Evolutionary conservation across 2,329 filamentous ascomycete species (phyloP).

Genomic region (Spiromastix sp.): DNA sequence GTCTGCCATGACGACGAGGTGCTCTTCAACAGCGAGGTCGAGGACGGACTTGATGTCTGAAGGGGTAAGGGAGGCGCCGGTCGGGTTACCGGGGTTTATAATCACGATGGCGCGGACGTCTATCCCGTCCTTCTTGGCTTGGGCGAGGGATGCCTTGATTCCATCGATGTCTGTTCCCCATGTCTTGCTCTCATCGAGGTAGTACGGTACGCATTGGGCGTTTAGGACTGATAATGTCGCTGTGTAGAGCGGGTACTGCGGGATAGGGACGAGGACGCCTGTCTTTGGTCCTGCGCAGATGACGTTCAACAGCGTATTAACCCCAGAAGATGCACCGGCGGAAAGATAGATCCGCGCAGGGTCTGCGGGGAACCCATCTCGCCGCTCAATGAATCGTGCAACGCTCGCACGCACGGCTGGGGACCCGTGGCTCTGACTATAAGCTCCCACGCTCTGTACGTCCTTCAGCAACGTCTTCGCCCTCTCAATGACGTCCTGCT

Average conservation of each 20-base stretch:
- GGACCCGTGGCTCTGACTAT: constrained; percentile 87
- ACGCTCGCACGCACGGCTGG: constrained; percentile 80
- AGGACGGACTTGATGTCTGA: constrained; percentile 77
- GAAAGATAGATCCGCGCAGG: constrained; percentile 80
- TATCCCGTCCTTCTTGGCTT: constrained; percentile 64
- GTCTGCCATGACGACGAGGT: constrained; percentile 83
- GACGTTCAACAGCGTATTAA: constrained; percentile 84
- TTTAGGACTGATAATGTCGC: constrained; percentile 80
- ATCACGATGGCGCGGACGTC: constrained; percentile 90
- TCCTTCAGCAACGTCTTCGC: constrained; percentile 71
- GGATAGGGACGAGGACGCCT: constrained; percentile 87
- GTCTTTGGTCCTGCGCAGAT: constrained; percentile 69
- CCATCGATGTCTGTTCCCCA: constrained; percentile 83
- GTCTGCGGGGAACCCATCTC: constrained; percentile 80
- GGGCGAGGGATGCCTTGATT: constrained; percentile 62
- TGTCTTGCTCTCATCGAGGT: constrained; percentile 71
- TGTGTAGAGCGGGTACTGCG: constrained; percentile 96
- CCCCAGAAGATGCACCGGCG: constrained; percentile 82
- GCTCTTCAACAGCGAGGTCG: constrained; percentile 73
- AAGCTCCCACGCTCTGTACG: constrained; percentile 86
- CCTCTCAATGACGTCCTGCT: constrained; percentile 76
- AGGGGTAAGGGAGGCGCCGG: constrained; percentile 71
- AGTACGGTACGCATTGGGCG: constrained; percentile 82
- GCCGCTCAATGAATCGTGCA: constrained; percentile 82
- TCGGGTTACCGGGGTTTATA: constrained; percentile 98